A percentile compares a stretch with the other conserved stretches of the same genome.
Conservation (phyloP, 345 rosid species). For the Sisymbrium irio region DNA sequence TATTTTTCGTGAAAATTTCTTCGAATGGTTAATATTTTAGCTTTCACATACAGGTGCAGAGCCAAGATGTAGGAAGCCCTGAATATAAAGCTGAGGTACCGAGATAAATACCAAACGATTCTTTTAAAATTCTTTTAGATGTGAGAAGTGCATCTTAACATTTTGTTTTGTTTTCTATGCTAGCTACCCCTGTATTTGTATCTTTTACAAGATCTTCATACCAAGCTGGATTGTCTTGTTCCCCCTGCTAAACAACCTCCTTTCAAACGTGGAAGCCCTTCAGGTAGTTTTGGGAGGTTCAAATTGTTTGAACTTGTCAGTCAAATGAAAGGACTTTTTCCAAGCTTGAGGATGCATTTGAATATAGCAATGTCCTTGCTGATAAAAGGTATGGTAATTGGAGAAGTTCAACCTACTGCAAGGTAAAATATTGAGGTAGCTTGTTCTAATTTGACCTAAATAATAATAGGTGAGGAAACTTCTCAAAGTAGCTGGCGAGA, state of each 20-base stretch:
- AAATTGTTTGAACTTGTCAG: slow-evolving; percentile 46
- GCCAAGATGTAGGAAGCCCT: slow-evolving; percentile 49
- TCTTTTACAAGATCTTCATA: slow-evolving; percentile 65
- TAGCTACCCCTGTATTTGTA: slow-evolving; percentile 67
- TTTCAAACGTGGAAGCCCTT: slow-evolving; percentile 39
- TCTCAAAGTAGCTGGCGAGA: slow-evolving; percentile 66
- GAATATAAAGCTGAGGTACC: slow-evolving; percentile 77
- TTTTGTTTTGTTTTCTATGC: slow-evolving; percentile 35
- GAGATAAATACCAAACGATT: slow-evolving; percentile 18
- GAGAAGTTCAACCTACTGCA: slow-evolving; percentile 17
- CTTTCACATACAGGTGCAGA: slow-evolving; percentile 41
- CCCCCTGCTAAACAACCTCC: slow-evolving; percentile 39
- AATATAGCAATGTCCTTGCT: slow-evolving; percentile 50
- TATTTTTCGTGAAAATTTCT: neutral
- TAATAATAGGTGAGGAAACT: slow-evolving; percentile 50
- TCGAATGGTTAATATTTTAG: neutral
- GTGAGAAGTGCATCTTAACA: slow-evolving; percentile 11
- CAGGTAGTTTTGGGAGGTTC: slow-evolving; percentile 42
- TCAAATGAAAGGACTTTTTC: slow-evolving; percentile 49
- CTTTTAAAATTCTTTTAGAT: neutral
- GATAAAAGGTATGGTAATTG: slow-evolving; percentile 49
- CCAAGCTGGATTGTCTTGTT: slow-evolving; percentile 62
- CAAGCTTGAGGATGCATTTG: slow-evolving; percentile 53
- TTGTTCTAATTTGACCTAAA: slow-evolving; percentile 23
- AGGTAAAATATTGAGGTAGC: slow-evolving; percentile 1